Evolutionary conservation across 1,284 basidiomycete species (phyloP).

Genomic region (Prillingera fragicola): DNA sequence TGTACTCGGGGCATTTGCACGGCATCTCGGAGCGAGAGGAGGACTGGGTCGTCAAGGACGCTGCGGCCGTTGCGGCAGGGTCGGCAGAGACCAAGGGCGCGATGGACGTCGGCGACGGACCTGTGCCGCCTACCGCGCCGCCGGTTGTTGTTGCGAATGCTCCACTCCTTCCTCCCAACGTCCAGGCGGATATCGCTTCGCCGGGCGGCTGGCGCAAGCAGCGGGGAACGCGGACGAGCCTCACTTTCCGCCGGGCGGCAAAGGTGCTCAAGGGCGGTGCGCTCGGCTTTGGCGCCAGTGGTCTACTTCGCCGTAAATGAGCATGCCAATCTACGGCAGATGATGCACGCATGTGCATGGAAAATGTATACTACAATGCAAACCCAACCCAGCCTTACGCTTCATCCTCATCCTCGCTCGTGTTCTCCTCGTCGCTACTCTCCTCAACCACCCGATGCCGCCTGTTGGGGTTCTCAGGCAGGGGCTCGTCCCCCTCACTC

Average conservation of each 20-base stretch:
- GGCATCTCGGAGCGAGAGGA: slow-evolving; percentile 59
- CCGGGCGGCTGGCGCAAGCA: slow-evolving; percentile 53
- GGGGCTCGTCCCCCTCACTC: slow-evolving; percentile 1
- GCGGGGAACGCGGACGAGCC: slow-evolving; percentile 63
- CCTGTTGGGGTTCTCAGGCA: slow-evolving; percentile 22
- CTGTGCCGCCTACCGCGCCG: slow-evolving; percentile 1
- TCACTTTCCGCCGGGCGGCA: slow-evolving; percentile 80
- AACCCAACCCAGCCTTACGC: too few species aligned
- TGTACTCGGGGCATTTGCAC: slow-evolving; percentile 69
- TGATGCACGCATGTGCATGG: too few species aligned
- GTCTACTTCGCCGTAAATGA: too few species aligned
- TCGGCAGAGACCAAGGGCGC: not conserved
- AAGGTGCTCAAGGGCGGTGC: slow-evolving; percentile 53
- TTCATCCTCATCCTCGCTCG: slow-evolving; percentile 10
- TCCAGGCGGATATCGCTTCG: slow-evolving; percentile 47
- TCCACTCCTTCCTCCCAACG: slow-evolving; percentile 50
- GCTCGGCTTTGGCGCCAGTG: too few species aligned
- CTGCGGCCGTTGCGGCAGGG: slow-evolving; percentile 1
- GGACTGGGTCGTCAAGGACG: slow-evolving; percentile 46
- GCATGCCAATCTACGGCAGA: too few species aligned
- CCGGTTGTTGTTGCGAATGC: slow-evolving; percentile 57
- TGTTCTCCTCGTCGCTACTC: slow-evolving; percentile 10
- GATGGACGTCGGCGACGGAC: not conserved
- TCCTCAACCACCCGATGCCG: slow-evolving; percentile 6
- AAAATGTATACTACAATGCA: too few species aligned